A percentile compares a stretch with the other conserved stretches of the same genome.
phyloP scores from a whole-genome alignment of 768 basidiomycete genomes.

The Brasilioporus rufonigricans region DNA sequence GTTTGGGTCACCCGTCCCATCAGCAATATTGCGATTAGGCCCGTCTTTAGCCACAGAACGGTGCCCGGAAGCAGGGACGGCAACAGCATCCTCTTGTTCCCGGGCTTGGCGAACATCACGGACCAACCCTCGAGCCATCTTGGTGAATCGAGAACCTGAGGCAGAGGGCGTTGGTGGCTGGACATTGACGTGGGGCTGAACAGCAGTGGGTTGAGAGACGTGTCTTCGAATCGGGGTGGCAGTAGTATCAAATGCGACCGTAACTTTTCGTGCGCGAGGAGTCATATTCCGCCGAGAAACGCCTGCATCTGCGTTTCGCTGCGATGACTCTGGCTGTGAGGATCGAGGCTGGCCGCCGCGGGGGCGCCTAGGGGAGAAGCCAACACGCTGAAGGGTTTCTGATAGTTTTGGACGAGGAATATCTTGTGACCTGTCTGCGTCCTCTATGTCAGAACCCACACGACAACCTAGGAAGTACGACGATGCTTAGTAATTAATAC shows the following conservation, averaged over 20 bases:
- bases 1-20: conserved; percentile 2
- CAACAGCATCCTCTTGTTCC: conserved; percentile 11
- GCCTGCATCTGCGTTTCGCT: conserved; percentile 14
- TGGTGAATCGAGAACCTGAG: conserved; percentile 55
- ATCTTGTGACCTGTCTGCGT: conserved; percentile 41
- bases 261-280: conserved; percentile 33
- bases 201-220: conserved; percentile 15
- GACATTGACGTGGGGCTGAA: conserved; percentile 49
- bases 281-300: conserved; percentile 28
- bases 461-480: conserved; percentile 46
- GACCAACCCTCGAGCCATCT: conserved; percentile 53
- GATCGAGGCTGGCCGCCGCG: conserved; percentile 42
- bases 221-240: conserved; percentile 28
- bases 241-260: conserved; percentile 28
- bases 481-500: not conserved
- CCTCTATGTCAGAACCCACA: conserved; percentile 48
- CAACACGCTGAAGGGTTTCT: conserved; percentile 66
- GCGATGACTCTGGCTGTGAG: conserved; percentile 19
- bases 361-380: conserved; percentile 74
- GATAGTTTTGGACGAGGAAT: conserved; percentile 60
- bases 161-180: conserved; percentile 63
- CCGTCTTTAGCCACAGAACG: conserved; percentile 24
- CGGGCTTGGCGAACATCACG: conserved; percentile 52
- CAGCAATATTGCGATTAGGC: conserved; percentile 25
- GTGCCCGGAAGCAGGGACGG: not conserved